Base-by-base conservation (phyloP, 1,284 basidiomycete species). In the Cystobasidium pallidum region DNA sequence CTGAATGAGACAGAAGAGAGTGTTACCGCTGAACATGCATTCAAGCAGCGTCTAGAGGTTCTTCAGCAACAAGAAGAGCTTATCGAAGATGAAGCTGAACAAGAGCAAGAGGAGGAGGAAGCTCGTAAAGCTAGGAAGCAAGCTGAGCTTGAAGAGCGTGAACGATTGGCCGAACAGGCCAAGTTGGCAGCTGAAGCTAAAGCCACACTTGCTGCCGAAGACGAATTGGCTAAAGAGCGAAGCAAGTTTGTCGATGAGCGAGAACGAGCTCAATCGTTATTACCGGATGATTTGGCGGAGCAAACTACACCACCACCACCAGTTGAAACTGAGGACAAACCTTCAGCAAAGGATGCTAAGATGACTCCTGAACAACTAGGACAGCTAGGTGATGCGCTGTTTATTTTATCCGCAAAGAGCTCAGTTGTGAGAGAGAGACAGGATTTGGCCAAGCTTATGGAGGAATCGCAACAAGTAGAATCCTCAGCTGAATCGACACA, bases 41-140 rank as follows among this genome's bases (percentile, higher is more conserved):
- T 97, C 86, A 96, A 97, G 85, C 92, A 98, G 84, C 94, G 95
- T 82, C 87, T 99, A 73, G 95, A 97, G 77, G 95, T 99, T 8
- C 84, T 99, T 80, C 91, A 96, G 79, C 92, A 99, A 80, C 95
- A 99, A 82, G 93, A 99, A 81, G 95, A 99, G 82, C 90, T 99
- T 74, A 99, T 99, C 80, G 94, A 98, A 81, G 95, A 98, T 80
- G 95, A 99, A 82, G 89, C 94, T 75, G 95, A 97, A 81, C 95
- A 99, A 82, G 96, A 99, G 36, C 77, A 84, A 80, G 94, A 96
- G 81, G 94, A 96, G 81, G 90, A 92, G 79, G 91, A 91, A 78
- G 91, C 94, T 45, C 88, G 92, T 75, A 88, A 91, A 77, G 89
- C 89, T 54, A 89, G 89, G 81, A 88, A 88, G 79, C 91, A 92